These are phyloP conservation scores for Pistacia vera DNA, from an alignment of 345 rosid species.

Conservation along the genomic window DNA sequence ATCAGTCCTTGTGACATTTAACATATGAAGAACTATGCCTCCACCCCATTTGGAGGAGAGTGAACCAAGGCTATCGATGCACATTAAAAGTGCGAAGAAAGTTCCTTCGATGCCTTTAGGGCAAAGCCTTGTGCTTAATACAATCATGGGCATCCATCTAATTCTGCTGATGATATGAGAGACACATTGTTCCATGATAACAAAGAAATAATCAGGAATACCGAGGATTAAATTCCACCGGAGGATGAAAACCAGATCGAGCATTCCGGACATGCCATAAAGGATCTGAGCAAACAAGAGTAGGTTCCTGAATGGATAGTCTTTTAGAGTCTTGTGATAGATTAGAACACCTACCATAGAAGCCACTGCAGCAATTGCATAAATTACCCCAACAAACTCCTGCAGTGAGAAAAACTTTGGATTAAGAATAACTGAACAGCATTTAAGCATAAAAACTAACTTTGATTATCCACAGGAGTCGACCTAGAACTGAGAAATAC, in stretches of 20 bases:
- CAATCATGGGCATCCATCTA: slow-evolving; percentile 82
- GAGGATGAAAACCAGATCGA: slow-evolving; percentile 66
- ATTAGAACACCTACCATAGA: slow-evolving; percentile 75
- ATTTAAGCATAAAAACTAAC: background rate
- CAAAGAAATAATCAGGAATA: slow-evolving; percentile 76
- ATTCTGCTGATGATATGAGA: slow-evolving; percentile 56
- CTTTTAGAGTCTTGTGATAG: slow-evolving; percentile 71
- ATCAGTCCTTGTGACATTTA: slow-evolving; percentile 63
- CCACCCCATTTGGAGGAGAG: slow-evolving; percentile 74
- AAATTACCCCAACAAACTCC: slow-evolving; percentile 72
- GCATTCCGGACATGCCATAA: slow-evolving; percentile 64
- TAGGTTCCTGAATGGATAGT: slow-evolving; percentile 58
- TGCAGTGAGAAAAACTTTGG: slow-evolving; percentile 20
- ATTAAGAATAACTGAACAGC: background rate
- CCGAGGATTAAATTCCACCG: slow-evolving; percentile 69
- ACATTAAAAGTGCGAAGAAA: slow-evolving; percentile 74
- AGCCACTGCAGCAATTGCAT: slow-evolving; percentile 74
- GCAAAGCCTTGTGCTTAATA: slow-evolving; percentile 72
- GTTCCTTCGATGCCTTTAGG: slow-evolving; percentile 86
- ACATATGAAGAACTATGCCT: slow-evolving; percentile 55
- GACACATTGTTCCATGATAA: slow-evolving; percentile 68
- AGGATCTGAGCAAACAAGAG: slow-evolving; percentile 68
- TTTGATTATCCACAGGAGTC: background rate
- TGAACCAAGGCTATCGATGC: slow-evolving; percentile 70
- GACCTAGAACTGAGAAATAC: background rate